Conservation (phyloP, 176 grass and related monocot species). For the Raddia distichophylla region DNA sequence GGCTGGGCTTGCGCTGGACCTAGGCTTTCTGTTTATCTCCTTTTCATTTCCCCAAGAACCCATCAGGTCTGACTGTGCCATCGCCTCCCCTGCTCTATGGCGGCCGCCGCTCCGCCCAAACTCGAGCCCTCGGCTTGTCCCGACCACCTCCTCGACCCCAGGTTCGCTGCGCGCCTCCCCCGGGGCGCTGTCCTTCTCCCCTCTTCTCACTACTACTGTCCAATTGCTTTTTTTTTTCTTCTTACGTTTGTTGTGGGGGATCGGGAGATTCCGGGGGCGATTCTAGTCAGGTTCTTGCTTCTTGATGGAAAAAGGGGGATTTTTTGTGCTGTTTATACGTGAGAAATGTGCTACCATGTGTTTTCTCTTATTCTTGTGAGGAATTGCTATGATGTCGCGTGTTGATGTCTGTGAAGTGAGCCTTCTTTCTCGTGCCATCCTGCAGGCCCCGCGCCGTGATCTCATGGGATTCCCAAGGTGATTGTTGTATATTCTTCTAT, state of each 20-base stretch:
- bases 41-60: no score
- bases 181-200: neutral
- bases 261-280: neutral
- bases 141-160: neutral
- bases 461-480: constrained; percentile 51
- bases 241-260: neutral
- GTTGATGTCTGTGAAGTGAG: neutral
- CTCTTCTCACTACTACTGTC: neutral
- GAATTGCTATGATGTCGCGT: neutral
- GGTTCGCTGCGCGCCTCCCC: neutral
- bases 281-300: neutral
- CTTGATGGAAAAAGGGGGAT: neutral
- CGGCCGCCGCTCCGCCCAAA: neutral
- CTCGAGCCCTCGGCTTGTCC: neutral
- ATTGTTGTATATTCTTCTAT: neutral
- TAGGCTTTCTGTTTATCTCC: no score
- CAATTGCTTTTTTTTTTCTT: neutral
- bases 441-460: constrained; percentile 37
- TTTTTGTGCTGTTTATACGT: neutral
- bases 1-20: no score
- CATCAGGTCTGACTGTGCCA: no score
- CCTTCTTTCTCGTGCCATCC: constrained; percentile 17
- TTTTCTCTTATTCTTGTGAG: neutral
- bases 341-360: neutral
- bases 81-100: constrained; percentile 13